Conservation (phyloP, 2,329 filamentous ascomycete genomes). For the Sclerotinia sclerotiorum region DNA sequence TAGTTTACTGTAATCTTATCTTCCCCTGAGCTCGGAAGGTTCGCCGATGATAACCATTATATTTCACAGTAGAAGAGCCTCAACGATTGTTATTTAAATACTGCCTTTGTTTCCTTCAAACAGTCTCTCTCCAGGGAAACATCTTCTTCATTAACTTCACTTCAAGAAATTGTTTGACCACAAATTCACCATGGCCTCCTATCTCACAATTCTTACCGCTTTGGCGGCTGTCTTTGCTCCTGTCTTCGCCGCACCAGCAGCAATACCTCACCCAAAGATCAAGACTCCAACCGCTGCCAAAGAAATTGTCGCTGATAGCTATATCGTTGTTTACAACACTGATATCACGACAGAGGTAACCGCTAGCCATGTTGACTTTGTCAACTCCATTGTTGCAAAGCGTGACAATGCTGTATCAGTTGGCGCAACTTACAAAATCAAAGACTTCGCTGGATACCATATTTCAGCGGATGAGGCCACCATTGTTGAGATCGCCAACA, state of each 20-base stretch:
- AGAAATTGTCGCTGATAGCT: slow-evolving; percentile 55
- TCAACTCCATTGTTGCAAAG: slow-evolving; percentile 53
- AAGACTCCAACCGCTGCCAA: slow-evolving; percentile 48
- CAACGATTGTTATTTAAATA: background rate
- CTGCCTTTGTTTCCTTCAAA: background rate
- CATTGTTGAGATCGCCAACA: slow-evolving; percentile 36
- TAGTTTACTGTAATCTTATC: background rate
- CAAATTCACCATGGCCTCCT: slow-evolving; percentile 32
- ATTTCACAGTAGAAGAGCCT: background rate
- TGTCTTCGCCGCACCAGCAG: slow-evolving; percentile 34
- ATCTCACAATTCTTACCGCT: slow-evolving; percentile 35
- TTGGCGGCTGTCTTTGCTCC: slow-evolving; percentile 37
- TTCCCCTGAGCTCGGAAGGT: background rate
- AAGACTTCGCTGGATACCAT: slow-evolving; percentile 36
- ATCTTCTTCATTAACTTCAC: slow-evolving; percentile 3
- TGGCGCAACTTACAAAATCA: slow-evolving; percentile 35
- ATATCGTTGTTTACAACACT: slow-evolving; percentile 65
- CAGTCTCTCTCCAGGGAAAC: background rate
- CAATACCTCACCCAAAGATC: slow-evolving; percentile 24
- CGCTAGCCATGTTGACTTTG: slow-evolving; percentile 49
- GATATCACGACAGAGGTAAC: slow-evolving; percentile 51
- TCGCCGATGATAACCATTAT: background rate
- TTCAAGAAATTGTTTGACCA: background rate
- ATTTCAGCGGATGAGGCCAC: slow-evolving; percentile 34
- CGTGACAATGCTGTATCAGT: slow-evolving; percentile 49